These are phyloP conservation scores for Penicillium steckii DNA, from an alignment of 495 filamentous ascomycete genomes.

Conservation along the genomic window DNA sequence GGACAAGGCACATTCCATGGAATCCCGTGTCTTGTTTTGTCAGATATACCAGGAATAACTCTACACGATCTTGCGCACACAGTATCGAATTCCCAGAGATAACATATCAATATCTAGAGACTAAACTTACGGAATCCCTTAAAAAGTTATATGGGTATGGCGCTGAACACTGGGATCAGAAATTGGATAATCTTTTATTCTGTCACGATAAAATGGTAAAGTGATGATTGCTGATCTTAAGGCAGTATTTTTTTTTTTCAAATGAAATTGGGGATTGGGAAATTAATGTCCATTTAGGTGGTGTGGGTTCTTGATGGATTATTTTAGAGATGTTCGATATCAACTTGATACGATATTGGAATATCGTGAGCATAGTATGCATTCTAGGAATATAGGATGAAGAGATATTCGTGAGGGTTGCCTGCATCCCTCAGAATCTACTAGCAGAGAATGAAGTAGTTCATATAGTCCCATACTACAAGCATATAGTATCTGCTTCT, in stretches of 20 bases:
- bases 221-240: constrained; percentile 11
- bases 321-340: background rate
- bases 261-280: constrained; percentile 5
- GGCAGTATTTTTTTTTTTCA: constrained; percentile 7
- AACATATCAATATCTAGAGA: background rate
- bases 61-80: background rate
- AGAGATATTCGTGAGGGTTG: too few species aligned
- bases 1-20: constrained; percentile 8
- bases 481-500: too few species aligned
- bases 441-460: too few species aligned
- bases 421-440: too few species aligned
- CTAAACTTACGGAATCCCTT: background rate
- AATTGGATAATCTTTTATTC: constrained; percentile 13
- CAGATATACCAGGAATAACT: constrained; percentile 4
- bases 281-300: background rate
- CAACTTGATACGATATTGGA: too few species aligned
- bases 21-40: constrained; percentile 8
- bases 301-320: background rate
- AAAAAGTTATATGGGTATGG: constrained; percentile 5
- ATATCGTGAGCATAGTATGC: too few species aligned
- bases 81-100: background rate
- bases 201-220: constrained; percentile 3
- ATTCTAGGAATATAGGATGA: too few species aligned
- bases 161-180: constrained; percentile 9
- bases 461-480: too few species aligned